Evolutionary conservation across 768 basidiomycete species (phyloP).

Genomic region (Lactarius hatsudake): DNA sequence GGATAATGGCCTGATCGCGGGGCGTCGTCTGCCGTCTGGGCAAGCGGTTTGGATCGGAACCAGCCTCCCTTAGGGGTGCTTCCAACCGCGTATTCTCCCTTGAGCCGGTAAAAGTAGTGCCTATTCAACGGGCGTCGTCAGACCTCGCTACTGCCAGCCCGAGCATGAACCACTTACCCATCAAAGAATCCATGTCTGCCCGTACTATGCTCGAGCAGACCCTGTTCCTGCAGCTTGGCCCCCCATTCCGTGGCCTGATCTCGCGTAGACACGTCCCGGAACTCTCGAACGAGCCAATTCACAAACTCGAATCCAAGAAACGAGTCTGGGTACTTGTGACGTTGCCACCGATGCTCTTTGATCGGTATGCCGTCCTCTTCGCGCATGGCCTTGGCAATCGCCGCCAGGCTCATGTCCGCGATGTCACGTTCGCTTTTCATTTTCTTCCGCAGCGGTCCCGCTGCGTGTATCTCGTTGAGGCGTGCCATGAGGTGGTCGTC

Average conservation of each 20-base stretch:
- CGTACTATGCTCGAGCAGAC: conserved; percentile 81
- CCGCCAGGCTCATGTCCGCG: conserved; percentile 55
- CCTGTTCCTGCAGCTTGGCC: conserved; percentile 69
- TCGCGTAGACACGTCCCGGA: conserved; percentile 80
- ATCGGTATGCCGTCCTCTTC: conserved; percentile 83
- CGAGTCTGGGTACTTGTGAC: conserved; percentile 65
- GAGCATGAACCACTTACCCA: conserved; percentile 50
- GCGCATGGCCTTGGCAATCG: conserved; percentile 80
- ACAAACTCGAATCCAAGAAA: conserved; percentile 91
- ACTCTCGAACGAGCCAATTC: conserved; percentile 90
- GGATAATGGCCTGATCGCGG: conserved; percentile 33
- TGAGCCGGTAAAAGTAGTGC: conserved; percentile 86
- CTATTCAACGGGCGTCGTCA: conserved; percentile 37
- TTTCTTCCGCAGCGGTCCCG: conserved; percentile 74
- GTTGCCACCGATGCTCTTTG: conserved; percentile 84
- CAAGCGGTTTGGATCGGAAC: conserved; percentile 55
- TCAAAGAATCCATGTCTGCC: conserved; percentile 82
- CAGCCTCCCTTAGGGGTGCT: conserved; percentile 65
- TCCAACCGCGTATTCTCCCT: conserved; percentile 69
- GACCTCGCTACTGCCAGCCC: background rate
- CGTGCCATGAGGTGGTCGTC: conserved; percentile 79
- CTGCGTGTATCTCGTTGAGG: conserved; percentile 75
- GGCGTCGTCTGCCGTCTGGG: conserved; percentile 5
- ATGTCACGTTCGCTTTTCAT: conserved; percentile 77
- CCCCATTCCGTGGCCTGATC: conserved; percentile 82